Percentiles rank a stretch among this genome's conserved stretches.
phyloP scores from a whole-genome alignment of 2,329 filamentous ascomycete genomes.

The Sporothrix phasma region DNA sequence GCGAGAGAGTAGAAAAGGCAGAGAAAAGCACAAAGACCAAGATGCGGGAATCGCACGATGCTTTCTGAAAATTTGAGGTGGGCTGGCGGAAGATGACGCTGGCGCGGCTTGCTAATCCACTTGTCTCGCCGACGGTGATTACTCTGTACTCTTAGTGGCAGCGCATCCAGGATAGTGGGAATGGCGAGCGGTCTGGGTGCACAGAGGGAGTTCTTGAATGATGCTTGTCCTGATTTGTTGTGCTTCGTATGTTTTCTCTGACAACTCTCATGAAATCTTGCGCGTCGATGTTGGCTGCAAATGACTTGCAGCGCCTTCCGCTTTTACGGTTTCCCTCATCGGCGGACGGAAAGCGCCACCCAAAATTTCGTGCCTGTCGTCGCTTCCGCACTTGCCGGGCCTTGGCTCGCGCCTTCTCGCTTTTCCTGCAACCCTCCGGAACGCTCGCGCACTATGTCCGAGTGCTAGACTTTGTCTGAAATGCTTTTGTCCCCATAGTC shows the following conservation, averaged over 20 bases:
- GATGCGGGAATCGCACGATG: neutral
- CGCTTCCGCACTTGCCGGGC: slow-evolving; percentile 3
- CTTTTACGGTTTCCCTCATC: neutral
- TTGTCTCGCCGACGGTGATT: neutral
- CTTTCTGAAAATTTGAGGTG: neutral
- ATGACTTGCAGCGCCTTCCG: neutral
- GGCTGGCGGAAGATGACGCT: neutral
- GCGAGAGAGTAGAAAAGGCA: neutral
- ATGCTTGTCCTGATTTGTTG: neutral
- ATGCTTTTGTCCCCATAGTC: too few species aligned
- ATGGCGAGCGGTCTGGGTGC: neutral
- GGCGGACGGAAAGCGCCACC: slow-evolving; percentile 6
- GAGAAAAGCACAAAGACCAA: neutral
- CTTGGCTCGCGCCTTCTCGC: neutral
- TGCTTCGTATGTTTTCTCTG: neutral
- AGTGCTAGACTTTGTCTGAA: too few species aligned
- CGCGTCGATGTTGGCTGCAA: neutral
- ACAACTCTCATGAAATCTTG: neutral
- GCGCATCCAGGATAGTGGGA: too few species aligned
- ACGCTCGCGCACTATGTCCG: neutral
- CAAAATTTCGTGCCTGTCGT: neutral
- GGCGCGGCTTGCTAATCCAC: slow-evolving; percentile 5
- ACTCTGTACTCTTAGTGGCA: neutral
- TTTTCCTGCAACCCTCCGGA: neutral
- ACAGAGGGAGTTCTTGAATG: neutral